A percentile compares a stretch with the other conserved stretches of the same genome.
Conservation (phyloP, 176 grass and related monocot species). For the Cenchrus americanus region DNA sequence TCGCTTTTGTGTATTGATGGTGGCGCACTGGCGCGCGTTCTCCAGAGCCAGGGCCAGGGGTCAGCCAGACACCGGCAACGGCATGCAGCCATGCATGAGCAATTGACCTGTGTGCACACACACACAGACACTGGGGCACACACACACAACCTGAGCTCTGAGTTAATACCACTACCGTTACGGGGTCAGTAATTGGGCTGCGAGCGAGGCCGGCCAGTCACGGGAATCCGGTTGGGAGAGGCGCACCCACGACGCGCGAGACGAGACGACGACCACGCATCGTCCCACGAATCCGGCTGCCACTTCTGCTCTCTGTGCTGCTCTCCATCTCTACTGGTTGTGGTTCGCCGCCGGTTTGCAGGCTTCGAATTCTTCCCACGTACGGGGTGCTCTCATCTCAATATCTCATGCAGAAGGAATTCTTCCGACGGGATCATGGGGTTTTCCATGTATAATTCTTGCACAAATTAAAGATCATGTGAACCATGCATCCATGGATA, state of each 20-base stretch:
- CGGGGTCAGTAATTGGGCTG: slow-evolving; percentile 31
- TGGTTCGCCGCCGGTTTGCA: not conserved
- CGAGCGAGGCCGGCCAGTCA: slow-evolving; percentile 35
- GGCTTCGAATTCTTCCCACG: not conserved
- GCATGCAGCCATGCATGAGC: no score
- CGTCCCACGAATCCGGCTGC: no score
- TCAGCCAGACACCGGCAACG: no score
- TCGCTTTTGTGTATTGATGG: not conserved
- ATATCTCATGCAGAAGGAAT: not conserved
- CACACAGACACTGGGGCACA: not conserved
- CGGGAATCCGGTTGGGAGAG: slow-evolving; percentile 49
- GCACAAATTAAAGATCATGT: slow-evolving; percentile 8
- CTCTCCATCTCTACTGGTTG: not conserved
- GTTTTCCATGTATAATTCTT: not conserved
- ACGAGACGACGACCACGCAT: no score
- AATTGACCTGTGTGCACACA: no score
- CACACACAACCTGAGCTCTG: slow-evolving; percentile 38
- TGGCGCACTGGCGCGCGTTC: no score
- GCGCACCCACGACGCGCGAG: no score
- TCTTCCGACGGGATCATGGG: not conserved
- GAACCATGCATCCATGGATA: not conserved
- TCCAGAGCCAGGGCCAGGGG: no score
- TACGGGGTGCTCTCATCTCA: no score
- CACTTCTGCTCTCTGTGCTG: no score
- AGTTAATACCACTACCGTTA: slow-evolving; percentile 16